Evolutionary conservation across 352 stramenopile species (phyloP).

Genomic region (Phytophthora fragariaefolia): DNA sequence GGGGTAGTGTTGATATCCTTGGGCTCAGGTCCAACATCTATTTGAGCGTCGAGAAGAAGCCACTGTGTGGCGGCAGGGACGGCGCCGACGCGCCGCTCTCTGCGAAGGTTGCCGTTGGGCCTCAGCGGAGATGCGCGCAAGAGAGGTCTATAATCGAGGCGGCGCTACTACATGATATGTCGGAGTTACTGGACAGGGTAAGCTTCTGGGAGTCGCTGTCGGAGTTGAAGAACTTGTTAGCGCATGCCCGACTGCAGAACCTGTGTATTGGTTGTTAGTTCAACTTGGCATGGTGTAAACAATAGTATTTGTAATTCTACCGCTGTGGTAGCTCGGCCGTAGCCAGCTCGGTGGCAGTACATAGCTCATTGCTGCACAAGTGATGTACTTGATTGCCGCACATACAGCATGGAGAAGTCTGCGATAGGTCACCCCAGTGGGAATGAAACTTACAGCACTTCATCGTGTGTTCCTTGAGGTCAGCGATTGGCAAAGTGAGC

Average conservation of each 20-base stretch:
- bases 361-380: constrained; percentile 10
- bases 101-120: too few species aligned
- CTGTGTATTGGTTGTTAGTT: background rate
- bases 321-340: background rate
- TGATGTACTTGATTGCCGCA: constrained; percentile 1
- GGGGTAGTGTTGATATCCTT: background rate
- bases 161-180: constrained; percentile 1
- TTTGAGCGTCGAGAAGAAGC: too few species aligned
- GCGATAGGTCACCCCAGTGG: background rate
- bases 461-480: too few species aligned
- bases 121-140: too few species aligned
- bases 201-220: background rate
- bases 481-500: too few species aligned
- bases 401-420: constrained; percentile 3
- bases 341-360: background rate
- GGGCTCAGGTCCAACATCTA: too few species aligned
- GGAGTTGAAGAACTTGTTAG: background rate
- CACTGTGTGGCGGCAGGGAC: too few species aligned
- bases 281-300: background rate
- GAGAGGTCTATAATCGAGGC: background rate
- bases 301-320: background rate
- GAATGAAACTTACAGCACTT: constrained; percentile 1
- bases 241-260: constrained; percentile 3
- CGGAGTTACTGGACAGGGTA: background rate
- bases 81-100: too few species aligned